Evolutionary conservation across 441 rosid genomes (phyloP).

Genomic region (Dalechampia spathulata): DNA sequence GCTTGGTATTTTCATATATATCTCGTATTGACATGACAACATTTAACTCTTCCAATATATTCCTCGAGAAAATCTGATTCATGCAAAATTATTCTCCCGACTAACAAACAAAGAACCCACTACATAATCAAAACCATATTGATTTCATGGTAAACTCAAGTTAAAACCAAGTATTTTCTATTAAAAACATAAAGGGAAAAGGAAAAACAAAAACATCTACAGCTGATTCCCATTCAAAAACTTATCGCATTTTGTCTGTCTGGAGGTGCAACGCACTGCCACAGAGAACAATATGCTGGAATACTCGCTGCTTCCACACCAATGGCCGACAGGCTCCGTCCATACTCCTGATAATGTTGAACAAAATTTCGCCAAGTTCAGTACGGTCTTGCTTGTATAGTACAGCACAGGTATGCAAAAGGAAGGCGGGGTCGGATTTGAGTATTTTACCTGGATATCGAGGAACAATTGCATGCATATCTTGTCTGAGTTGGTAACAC

Average conservation of each 20-base stretch:
- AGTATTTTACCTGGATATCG: constrained; percentile 78
- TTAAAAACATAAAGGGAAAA: too few relatives aligned
- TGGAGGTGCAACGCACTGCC: constrained; percentile 90
- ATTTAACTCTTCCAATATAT: too few relatives aligned
- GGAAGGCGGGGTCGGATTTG: neutral
- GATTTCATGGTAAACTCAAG: too few relatives aligned
- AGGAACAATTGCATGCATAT: constrained; percentile 93
- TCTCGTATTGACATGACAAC: too few relatives aligned
- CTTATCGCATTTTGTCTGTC: constrained; percentile 47
- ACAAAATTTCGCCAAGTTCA: neutral
- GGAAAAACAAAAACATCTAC: too few relatives aligned
- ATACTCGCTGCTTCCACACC: constrained; percentile 72
- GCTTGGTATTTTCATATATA: too few relatives aligned
- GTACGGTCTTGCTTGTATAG: neutral
- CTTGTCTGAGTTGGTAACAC: constrained; percentile 81
- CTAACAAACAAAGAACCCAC: too few relatives aligned
- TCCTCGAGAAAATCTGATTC: too few relatives aligned
- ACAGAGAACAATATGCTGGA: constrained; percentile 56
- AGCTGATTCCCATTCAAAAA: constrained; percentile 20
- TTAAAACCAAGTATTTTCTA: too few relatives aligned
- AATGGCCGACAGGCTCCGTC: constrained; percentile 57
- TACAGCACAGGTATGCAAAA: neutral
- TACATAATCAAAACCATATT: too few relatives aligned
- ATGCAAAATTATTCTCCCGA: too few relatives aligned
- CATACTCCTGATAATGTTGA: constrained; percentile 59